These are phyloP conservation scores for Aspergillus sp. DNA, from an alignment of 2,329 filamentous ascomycete genomes.

Conservation along the genomic window DNA sequence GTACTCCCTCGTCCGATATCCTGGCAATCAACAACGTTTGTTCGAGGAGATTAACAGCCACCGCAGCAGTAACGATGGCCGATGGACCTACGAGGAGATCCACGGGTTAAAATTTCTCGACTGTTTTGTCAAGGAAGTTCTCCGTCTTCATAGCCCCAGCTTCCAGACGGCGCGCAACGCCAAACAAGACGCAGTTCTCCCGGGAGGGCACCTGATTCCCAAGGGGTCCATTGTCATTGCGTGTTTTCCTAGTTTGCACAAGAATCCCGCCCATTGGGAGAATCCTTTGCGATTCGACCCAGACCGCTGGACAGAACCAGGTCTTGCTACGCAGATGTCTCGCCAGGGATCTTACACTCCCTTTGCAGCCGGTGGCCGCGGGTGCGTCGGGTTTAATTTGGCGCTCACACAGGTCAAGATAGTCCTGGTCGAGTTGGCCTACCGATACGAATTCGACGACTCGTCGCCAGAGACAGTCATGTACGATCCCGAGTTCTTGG, in stretches of 20 bases:
- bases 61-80: constrained; percentile 46
- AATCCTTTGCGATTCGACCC: constrained; percentile 63
- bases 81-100: constrained; percentile 52
- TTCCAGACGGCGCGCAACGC: constrained; percentile 65
- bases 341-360: constrained; percentile 60
- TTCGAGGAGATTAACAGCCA: constrained; percentile 60
- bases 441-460: constrained; percentile 59
- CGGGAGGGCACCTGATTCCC: constrained; percentile 62
- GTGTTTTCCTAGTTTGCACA: constrained; percentile 50
- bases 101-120: constrained; percentile 51
- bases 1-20: constrained; percentile 58
- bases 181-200: constrained; percentile 60
- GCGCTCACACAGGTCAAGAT: constrained; percentile 65
- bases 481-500: constrained; percentile 36
- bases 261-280: constrained; percentile 61
- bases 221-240: constrained; percentile 58
- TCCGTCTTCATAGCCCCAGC: constrained; percentile 63
- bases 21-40: constrained; percentile 60
- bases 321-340: constrained; percentile 52
- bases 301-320: constrained; percentile 55
- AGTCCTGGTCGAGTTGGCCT: constrained; percentile 59
- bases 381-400: constrained; percentile 69
- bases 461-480: constrained; percentile 53
- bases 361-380: constrained; percentile 61
- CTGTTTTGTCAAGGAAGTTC: constrained; percentile 60